These are phyloP conservation scores for Incumbomyces delicatus DNA, from an alignment of 2,329 filamentous ascomycete genomes.

Conservation along the genomic window DNA sequence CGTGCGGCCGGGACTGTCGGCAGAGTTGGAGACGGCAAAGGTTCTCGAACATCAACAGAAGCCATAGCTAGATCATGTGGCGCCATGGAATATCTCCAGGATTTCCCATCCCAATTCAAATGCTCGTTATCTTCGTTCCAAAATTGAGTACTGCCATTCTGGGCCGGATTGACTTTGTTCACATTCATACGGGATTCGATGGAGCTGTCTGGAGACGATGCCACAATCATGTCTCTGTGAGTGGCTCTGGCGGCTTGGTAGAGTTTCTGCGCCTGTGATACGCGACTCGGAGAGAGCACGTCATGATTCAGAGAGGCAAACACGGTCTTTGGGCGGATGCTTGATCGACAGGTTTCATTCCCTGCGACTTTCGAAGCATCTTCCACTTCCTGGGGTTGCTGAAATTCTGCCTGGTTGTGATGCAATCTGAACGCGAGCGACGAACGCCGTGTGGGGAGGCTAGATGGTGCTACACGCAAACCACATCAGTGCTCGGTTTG, in stretches of 20 bases:
- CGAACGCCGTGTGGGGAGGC: conserved; percentile 18
- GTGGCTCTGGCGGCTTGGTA: conserved; percentile 20
- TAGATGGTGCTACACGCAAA: conserved; percentile 14
- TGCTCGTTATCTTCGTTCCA: not conserved
- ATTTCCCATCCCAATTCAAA: conserved; percentile 2
- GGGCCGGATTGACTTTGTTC: not conserved
- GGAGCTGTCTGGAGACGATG: conserved; percentile 18
- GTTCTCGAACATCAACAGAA: conserved; percentile 21
- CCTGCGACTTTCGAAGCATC: not conserved
- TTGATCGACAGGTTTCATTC: not conserved
- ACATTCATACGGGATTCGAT: conserved; percentile 17
- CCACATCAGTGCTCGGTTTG: not conserved
- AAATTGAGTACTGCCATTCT: not conserved
- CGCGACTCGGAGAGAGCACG: conserved; percentile 15
- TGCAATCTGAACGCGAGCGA: conserved; percentile 17
- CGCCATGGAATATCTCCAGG: conserved; percentile 21
- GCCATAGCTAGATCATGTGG: conserved; percentile 14
- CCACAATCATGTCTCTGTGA: conserved; percentile 17
- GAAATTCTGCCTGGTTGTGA: not conserved
- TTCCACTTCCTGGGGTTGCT: not conserved
- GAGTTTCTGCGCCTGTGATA: conserved; percentile 18
- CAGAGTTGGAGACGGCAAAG: conserved; percentile 19
- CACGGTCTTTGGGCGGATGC: not conserved
- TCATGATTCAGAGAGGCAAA: conserved; percentile 10
- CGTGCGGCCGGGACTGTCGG: conserved; percentile 7